Conservation (phyloP, 2,329 filamentous ascomycete species). For the Pseudogymnoascus sp. region DNA sequence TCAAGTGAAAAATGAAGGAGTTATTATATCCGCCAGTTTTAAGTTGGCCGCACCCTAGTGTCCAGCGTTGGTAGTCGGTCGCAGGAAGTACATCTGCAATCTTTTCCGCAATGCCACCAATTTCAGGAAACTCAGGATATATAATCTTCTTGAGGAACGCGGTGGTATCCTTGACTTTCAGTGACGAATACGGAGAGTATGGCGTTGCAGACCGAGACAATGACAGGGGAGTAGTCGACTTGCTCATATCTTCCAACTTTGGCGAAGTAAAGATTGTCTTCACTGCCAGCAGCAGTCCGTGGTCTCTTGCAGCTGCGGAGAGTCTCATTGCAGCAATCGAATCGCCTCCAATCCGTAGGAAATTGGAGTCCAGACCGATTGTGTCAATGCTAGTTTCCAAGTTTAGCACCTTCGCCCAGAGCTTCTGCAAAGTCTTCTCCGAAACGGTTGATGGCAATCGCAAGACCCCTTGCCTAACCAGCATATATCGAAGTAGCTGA, state of each 20-base stretch:
- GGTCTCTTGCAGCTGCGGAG: conserved; percentile 26
- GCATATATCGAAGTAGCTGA: conserved; percentile 1
- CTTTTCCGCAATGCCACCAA: not conserved
- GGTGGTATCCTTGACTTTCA: not conserved
- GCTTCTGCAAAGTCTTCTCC: conserved; percentile 23
- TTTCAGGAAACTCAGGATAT: not conserved
- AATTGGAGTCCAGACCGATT: conserved; percentile 28
- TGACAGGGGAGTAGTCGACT: not conserved
- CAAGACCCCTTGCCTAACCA: not conserved
- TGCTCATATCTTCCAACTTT: conserved; percentile 13
- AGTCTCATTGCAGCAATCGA: conserved; percentile 39
- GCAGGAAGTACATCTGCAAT: conserved; percentile 15
- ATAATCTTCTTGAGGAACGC: not conserved
- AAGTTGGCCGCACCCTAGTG: conserved; percentile 9
- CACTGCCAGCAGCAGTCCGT: conserved; percentile 13
- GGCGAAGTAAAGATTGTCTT: conserved; percentile 14
- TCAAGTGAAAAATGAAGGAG: conserved; percentile 14
- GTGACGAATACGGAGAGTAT: not conserved
- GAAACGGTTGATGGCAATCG: conserved; percentile 13
- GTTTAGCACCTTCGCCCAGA: conserved; percentile 38
- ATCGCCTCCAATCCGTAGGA: conserved; percentile 37
- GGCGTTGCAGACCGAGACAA: not conserved
- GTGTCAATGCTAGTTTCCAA: conserved; percentile 22
- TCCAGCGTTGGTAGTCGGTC: conserved; percentile 16
- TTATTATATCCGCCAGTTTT: conserved; percentile 14